These are phyloP conservation scores for Musa beccarii DNA, from an alignment of 176 grass and related monocot species.

Conservation along the genomic window DNA sequence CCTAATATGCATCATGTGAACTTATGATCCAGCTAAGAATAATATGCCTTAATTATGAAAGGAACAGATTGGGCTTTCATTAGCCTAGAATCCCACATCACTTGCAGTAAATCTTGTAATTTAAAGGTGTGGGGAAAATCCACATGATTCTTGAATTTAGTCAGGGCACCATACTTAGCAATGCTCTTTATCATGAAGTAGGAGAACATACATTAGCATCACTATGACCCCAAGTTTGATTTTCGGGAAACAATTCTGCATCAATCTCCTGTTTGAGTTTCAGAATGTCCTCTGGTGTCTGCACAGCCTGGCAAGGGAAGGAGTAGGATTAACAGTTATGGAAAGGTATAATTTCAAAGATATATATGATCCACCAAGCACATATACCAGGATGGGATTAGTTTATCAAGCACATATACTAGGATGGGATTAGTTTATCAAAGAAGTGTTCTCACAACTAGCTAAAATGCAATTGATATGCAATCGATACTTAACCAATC, in stretches of 20 bases:
- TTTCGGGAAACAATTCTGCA: conserved; percentile 61
- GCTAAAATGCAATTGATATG: not conserved
- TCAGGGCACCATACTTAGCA: not conserved
- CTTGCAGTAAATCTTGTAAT: not conserved
- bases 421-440: not conserved
- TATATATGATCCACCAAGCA: no score
- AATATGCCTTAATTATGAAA: not conserved
- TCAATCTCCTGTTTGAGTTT: conserved; percentile 86
- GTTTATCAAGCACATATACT: not conserved
- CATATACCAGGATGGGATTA: not conserved
- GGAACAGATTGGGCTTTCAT: not conserved
- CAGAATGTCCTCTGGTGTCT: conserved; percentile 61
- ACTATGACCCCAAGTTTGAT: conserved; percentile 62
- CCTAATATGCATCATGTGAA: not conserved
- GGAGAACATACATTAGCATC: conserved; percentile 55
- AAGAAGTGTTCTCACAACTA: not conserved
- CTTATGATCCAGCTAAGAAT: not conserved
- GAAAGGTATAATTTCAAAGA: no score
- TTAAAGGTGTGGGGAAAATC: not conserved
- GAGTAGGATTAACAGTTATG: conserved; percentile 6
- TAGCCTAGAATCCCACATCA: not conserved
- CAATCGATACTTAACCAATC: not conserved
- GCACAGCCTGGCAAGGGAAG: conserved; percentile 33
- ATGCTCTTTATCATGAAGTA: not conserved
- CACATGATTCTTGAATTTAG: not conserved